Percentiles rank a stretch among this genome's conserved stretches.
phyloP scores from a whole-genome alignment of 1,139 yeast genomes.

The Sugiyamaella sp. region DNA sequence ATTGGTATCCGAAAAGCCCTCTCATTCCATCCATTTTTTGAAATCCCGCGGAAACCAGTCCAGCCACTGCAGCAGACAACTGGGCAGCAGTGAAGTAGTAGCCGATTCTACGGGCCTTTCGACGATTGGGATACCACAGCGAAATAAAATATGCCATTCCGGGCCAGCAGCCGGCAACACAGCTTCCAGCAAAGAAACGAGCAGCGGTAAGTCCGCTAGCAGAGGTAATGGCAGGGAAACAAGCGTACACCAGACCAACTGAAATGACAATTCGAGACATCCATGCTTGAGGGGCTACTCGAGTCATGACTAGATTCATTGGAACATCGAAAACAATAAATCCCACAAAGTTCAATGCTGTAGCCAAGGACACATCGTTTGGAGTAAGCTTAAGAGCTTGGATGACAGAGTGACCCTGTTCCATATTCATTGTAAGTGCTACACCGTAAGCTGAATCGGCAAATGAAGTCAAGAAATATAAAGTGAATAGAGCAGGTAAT shows the following conservation, averaged over 20 bases:
- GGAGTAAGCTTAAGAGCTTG: slow-evolving; percentile 56
- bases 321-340: slow-evolving; percentile 84
- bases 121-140: slow-evolving; percentile 82
- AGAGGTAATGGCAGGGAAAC: slow-evolving; percentile 62
- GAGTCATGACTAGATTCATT: slow-evolving; percentile 85
- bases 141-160: slow-evolving; percentile 85
- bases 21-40: slow-evolving; percentile 74
- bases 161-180: slow-evolving; percentile 94
- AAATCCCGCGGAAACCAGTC: slow-evolving; percentile 83
- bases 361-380: slow-evolving; percentile 70
- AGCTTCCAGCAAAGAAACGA: slow-evolving; percentile 74
- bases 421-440: slow-evolving; percentile 77
- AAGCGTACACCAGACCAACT: slow-evolving; percentile 75
- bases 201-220: slow-evolving; percentile 67
- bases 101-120: slow-evolving; percentile 79
- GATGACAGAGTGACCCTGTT: slow-evolving; percentile 61
- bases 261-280: slow-evolving; percentile 73
- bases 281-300: slow-evolving; percentile 84
- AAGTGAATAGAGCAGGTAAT: slow-evolving; percentile 81
- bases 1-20: slow-evolving; percentile 83
- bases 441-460: slow-evolving; percentile 79
- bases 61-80: slow-evolving; percentile 82
- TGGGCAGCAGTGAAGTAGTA: slow-evolving; percentile 93
- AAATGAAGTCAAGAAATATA: slow-evolving; percentile 78
- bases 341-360: slow-evolving; percentile 82